Base-by-base conservation (phyloP, 2,329 filamentous ascomycete species). In the Calonectria hongkongensis region DNA sequence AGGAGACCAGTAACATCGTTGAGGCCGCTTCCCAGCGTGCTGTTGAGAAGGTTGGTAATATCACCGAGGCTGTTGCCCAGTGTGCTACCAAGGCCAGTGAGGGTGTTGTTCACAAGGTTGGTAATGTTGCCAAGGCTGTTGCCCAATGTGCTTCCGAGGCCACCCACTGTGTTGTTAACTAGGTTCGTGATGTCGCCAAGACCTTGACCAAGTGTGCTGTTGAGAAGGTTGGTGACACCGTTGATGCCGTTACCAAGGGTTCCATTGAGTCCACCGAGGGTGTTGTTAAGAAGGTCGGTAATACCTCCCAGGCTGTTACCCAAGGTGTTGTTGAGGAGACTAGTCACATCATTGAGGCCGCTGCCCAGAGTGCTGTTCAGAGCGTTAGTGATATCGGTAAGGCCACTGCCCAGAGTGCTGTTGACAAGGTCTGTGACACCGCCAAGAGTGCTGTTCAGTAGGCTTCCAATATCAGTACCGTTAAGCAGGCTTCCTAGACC, bases 91-190 rank as follows among this genome's bases (percentile, higher is more conserved):
- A 60, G 54, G 13, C 10, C 54, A 12, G 21, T 41, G n/a, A 60
- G 36, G 3, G 54, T 60, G 33, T 43, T 25, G 21, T 60, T 41
- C 33, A 60, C 12, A 10, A 60, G 54, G 21, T 60, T 60, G 25
- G 54, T 60, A 16, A 60, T 60, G 15, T 60, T 60, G n/a, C 36
- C 36, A 28, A 60, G 54, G 36, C 21, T 60, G 54, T 60, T 60
- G 21, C 33, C 54, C 33, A 60, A 18, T 60, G 54, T 21, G n/a
- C 36, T 36, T 60, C 33, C 54, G 6, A 60, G 54, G 36, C 36
- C n/a, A 21, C 33, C 54, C 3, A 58, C 18, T 25, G 54, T 58
- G 33, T 27, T 58, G 54, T 27, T 27, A 2, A 51, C 48, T 8
- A 51, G 25, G 25, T 51, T 51, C 7, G 48, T 51, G 25, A 51